These are phyloP conservation scores for Claviceps cyperi DNA, from an alignment of 2,329 filamentous ascomycete species.

Conservation along the genomic window DNA sequence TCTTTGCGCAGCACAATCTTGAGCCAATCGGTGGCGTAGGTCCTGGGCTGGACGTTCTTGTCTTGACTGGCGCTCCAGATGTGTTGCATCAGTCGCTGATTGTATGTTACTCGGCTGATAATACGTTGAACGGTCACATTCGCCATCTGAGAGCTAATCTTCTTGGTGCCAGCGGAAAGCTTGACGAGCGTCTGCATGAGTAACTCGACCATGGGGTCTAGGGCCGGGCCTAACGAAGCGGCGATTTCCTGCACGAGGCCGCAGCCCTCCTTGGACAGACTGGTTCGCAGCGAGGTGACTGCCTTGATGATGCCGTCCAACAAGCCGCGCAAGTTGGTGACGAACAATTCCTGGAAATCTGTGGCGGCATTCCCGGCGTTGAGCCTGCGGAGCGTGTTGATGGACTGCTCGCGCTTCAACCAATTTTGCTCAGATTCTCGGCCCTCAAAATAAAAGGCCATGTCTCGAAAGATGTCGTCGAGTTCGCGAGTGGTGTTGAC, in stretches of 20 bases:
- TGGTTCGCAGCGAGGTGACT: constrained; percentile 71
- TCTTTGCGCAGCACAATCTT: constrained; percentile 70
- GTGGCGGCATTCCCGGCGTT: constrained; percentile 70
- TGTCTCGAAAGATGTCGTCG: constrained; percentile 74
- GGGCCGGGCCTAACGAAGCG: constrained; percentile 55
- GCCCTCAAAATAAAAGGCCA: constrained; percentile 72
- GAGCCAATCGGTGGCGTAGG: constrained; percentile 69
- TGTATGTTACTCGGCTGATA: constrained; percentile 68
- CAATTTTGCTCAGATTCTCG: constrained; percentile 86
- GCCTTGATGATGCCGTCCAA: constrained; percentile 84
- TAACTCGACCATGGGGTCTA: constrained; percentile 83
- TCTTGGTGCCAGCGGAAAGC: constrained; percentile 78
- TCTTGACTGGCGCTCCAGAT: constrained; percentile 71
- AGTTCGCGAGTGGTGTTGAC: constrained; percentile 74
- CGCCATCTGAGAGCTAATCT: constrained; percentile 75
- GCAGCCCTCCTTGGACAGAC: constrained; percentile 76
- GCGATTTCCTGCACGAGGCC: constrained; percentile 75
- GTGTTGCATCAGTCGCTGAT: constrained; percentile 68
- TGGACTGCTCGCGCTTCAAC: constrained; percentile 70
- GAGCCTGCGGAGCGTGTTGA: constrained; percentile 61
- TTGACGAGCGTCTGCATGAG: constrained; percentile 83
- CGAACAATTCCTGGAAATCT: constrained; percentile 59
- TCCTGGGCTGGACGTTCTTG: constrained; percentile 81
- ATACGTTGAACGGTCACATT: constrained; percentile 70
- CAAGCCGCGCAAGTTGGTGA: constrained; percentile 55